Evolutionary conservation across 371 early-diverging fungal species (phyloP), one percentile per base, ranked within the genome.

Genomic region (Actinomortierella wolfii): DNA sequence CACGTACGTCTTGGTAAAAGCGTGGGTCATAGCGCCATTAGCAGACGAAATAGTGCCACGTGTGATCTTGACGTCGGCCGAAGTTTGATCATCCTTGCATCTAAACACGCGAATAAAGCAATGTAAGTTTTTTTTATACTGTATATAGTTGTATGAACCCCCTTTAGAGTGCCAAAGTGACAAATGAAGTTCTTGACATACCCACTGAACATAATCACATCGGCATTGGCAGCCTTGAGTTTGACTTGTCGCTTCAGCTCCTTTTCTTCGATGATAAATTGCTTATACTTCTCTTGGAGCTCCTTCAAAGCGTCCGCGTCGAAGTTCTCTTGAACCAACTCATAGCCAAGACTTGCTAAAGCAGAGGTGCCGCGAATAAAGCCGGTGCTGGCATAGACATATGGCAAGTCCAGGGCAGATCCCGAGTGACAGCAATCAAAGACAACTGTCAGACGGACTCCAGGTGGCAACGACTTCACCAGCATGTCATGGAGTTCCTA

Each of bases 371-470:
- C 25, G 54, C 71, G 51, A 77, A 61, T 23, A 70, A 78, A 43
- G 39, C 94, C 95, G 49, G 84, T 74, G 47, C 86, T 84, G 25
- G 86, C 81, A 69, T 96, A 95, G 34, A 88, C 81, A 71, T 86
- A 95, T 2, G 95, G 95, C 25, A 96, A 82, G 71, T 96, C 96
- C 20, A 96, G 71, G 0, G 90, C 92, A 1, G 95, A 86, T 15
- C 94, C 96, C 34, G 89, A 89, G 71, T 93, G 92, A 64, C 92
- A 93, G 65, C 89, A 91, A 61, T 92, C 92, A 70, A 94, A 96
- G 56, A 97, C 83, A 29, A 84, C 89, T 0, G 94, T 94, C 67
- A 98, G 79, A 20, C 93, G 85, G 50, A 84, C 85, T 18, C 96
- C 95, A 20, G 78, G 78, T n/a, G 92, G 93, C 45, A 93, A 79